Evolutionary conservation across 768 basidiomycete genomes (phyloP), one percentile per base, ranked within the genome.

Genomic region (Pisolithus orientalis): DNA sequence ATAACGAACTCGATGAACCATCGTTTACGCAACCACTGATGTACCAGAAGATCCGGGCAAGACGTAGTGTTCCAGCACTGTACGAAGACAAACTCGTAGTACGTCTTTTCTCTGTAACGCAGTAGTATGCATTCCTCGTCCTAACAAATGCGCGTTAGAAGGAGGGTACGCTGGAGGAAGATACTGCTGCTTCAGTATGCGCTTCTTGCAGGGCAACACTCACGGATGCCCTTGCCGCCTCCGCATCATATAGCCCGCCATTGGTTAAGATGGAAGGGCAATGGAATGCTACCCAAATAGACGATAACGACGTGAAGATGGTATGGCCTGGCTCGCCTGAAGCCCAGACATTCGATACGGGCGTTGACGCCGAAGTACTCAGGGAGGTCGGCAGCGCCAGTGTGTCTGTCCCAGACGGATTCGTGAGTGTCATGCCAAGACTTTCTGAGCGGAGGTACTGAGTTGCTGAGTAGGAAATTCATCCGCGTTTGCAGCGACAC

Each of bases 1-100:
- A 94, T 65, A 94, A 94, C 60, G 92, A 94, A 66, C 77, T 93
- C 29, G 90, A 94, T 61, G 79, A 93, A 48, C 90, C 90, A 0
- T 81, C 82, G 14, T 88, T 92, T 65, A 95, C 94, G 0, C 87
- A 86, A 53, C 93, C 94, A 0, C 70, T 85, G 9, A 96, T 95
- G 93, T 96, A 96, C 68, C 78, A 89, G 66, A 82, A 87, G 70
- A 94, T 95, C 60, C 78, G 83, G 6, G 77, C 83, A 0, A 75
- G 92, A 45, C 79, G 75, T 44, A 87, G 86, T 11, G 90, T 93
- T 5, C 90, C 91, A 5, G 74, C 83, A 48, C 71, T 91, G 11
- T 95, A 94, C 63, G 90, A 94, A 62, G 79, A 86, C 42, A 84
- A 83, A 42, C 75, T 94, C 6, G 75, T 84, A 47, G 91, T 91